phyloP scores from a whole-genome alignment of 2,329 filamentous ascomycete species.

The Ceratocystiopsis brevicomis region DNA sequence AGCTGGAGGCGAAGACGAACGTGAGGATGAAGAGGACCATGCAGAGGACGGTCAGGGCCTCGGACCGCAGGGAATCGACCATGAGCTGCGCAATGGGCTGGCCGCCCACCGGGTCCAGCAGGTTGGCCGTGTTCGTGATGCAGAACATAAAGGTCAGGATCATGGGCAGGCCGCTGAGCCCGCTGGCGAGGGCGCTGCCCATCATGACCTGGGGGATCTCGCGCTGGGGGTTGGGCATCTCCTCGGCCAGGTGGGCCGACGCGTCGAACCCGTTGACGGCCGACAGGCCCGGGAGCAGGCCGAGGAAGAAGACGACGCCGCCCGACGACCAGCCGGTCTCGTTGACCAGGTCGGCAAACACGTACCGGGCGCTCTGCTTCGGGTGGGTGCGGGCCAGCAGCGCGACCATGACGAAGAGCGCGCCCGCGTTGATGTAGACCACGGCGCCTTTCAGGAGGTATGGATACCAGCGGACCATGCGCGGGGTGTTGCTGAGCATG shows the following conservation, averaged over 20 bases:
- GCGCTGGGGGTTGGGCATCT: background rate
- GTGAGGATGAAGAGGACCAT: background rate
- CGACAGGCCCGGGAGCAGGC: background rate
- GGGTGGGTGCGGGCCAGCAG: background rate
- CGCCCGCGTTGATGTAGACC: background rate
- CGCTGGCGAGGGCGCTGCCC: background rate
- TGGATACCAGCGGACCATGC: background rate
- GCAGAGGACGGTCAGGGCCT: background rate
- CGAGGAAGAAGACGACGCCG: conserved; percentile 2
- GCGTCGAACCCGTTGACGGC: conserved; percentile 1
- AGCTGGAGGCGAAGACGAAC: background rate
- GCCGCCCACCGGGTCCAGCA: background rate
- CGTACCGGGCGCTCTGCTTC: background rate
- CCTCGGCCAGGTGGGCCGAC: conserved; percentile 1
- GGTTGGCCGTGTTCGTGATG: conserved; percentile 1
- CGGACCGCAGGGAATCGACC: conserved; percentile 1
- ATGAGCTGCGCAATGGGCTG: conserved; percentile 2
- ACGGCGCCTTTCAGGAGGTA: background rate
- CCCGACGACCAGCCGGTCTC: conserved; percentile 1
- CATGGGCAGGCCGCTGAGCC: background rate
- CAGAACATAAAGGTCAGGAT: conserved; percentile 4
- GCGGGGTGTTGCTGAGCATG: background rate
- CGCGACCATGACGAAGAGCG: conserved; percentile 1
- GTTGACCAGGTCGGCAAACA: conserved; percentile 2
- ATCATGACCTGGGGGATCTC: conserved; percentile 1